phyloP scores from a whole-genome alignment of 2,329 filamentous ascomycete species.

The Capronia epimyces region DNA sequence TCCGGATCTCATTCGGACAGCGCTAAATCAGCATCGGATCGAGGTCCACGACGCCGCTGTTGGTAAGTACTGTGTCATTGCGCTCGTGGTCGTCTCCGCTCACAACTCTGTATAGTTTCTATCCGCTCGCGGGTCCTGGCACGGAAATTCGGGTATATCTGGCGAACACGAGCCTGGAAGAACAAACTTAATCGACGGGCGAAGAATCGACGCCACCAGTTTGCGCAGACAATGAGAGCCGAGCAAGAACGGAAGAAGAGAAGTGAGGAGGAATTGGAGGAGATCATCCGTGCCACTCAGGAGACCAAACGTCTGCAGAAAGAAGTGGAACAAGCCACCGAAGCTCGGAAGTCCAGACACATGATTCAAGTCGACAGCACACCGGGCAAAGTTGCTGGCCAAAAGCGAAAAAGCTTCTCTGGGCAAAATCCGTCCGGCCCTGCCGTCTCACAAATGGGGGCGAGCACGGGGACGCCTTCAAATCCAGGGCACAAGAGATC shows the following conservation, averaged over 20 bases:
- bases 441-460: conserved; percentile 32
- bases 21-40: conserved; percentile 16
- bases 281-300: conserved; percentile 23
- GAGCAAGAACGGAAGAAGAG: conserved; percentile 23
- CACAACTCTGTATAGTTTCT: conserved; percentile 23
- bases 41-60: conserved; percentile 17
- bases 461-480: conserved; percentile 1
- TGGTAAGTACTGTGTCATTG: conserved; percentile 13
- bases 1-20: conserved; percentile 16
- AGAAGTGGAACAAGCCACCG: conserved; percentile 15
- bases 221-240: conserved; percentile 27
- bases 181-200: conserved; percentile 35
- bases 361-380: conserved; percentile 1
- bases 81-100: background rate
- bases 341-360: conserved; percentile 4
- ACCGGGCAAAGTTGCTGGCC: conserved; percentile 21
- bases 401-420: conserved; percentile 44
- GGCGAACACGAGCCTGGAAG: conserved; percentile 36
- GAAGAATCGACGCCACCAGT: conserved; percentile 34
- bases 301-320: conserved; percentile 24
- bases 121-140: conserved; percentile 33
- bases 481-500: conserved; percentile 27
- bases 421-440: conserved; percentile 75
- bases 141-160: conserved; percentile 36
- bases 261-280: conserved; percentile 24